Evolutionary conservation across 2,329 filamentous ascomycete species (phyloP).

Genomic region (Sarocladium kiliense): DNA sequence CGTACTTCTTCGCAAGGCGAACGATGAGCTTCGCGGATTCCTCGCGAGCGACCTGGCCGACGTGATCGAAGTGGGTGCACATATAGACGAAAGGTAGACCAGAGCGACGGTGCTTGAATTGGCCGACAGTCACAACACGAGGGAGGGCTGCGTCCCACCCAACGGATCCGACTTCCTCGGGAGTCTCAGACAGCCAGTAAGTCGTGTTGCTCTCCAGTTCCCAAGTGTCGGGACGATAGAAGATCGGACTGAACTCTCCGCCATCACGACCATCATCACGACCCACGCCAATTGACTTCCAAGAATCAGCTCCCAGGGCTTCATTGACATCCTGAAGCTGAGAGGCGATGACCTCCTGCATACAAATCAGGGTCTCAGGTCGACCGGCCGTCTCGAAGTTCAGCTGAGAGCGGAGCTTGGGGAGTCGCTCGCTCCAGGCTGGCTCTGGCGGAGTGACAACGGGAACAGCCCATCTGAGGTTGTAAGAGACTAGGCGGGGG

Average conservation of each 20-base stretch:
- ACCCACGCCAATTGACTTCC: conserved; percentile 51
- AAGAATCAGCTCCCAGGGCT: conserved; percentile 32
- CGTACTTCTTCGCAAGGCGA: conserved; percentile 22
- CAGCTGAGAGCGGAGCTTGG: conserved; percentile 47
- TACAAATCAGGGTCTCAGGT: conserved; percentile 49
- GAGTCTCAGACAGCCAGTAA: conserved; percentile 59
- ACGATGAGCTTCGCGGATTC: conserved; percentile 35
- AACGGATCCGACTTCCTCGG: conserved; percentile 46
- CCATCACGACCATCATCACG: conserved; percentile 51
- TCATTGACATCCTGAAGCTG: conserved; percentile 54
- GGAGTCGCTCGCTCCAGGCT: conserved; percentile 49
- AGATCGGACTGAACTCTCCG: conserved; percentile 66
- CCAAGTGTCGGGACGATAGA: conserved; percentile 54
- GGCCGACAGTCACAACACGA: conserved; percentile 43
- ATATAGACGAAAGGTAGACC: conserved; percentile 36
- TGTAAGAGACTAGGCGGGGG: conserved; percentile 56
- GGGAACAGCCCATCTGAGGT: conserved; percentile 56
- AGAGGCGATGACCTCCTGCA: conserved; percentile 59
- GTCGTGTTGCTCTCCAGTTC: conserved; percentile 45
- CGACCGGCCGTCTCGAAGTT: conserved; percentile 42
- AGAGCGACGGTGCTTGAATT: conserved; percentile 35
- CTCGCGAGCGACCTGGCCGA: conserved; percentile 33
- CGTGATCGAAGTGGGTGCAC: conserved; percentile 50
- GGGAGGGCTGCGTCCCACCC: conserved; percentile 48
- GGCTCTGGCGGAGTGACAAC: conserved; percentile 46